Conservation (phyloP, 2,329 filamentous ascomycete genomes). For the Fusarium subglutinans region DNA sequence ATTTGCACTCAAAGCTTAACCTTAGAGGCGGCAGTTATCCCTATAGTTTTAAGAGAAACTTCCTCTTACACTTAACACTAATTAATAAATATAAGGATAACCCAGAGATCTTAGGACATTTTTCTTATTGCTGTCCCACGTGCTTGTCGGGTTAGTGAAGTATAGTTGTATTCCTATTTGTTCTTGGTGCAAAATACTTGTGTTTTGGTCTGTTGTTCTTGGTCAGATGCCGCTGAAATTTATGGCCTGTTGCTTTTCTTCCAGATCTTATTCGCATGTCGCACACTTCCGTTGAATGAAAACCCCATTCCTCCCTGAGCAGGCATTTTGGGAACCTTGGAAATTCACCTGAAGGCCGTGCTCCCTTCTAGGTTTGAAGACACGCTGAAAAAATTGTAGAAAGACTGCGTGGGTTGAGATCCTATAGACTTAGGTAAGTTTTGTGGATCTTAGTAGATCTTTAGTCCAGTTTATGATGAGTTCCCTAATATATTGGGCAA, state of each 20-base stretch:
- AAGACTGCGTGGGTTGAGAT: neutral
- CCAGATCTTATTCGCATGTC: too few relatives aligned
- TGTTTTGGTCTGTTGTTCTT: neutral
- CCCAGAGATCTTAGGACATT: neutral
- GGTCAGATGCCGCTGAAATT: neutral
- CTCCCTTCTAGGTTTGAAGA: too few relatives aligned
- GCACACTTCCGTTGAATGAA: too few relatives aligned
- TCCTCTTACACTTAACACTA: fast-evolving
- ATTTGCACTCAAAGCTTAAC: too few relatives aligned
- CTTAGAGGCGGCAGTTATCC: too few relatives aligned
- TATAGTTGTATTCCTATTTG: neutral
- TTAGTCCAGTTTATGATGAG: neutral
- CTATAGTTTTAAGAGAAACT: neutral
- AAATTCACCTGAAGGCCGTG: too few relatives aligned
- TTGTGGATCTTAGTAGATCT: too few relatives aligned
- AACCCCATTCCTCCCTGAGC: fast-evolving
- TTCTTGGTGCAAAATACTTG: neutral
- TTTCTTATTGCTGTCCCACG: fast-evolving
- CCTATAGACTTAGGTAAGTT: too few relatives aligned
- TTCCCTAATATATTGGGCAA: fast-evolving
- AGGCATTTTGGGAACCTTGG: fast-evolving
- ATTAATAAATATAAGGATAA: too few relatives aligned
- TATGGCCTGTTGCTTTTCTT: neutral
- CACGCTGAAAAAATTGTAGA: neutral
- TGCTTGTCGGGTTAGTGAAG: neutral